Conservation (phyloP, 169 alveolate genomes). For the Cyclospora cayetanensis region DNA sequence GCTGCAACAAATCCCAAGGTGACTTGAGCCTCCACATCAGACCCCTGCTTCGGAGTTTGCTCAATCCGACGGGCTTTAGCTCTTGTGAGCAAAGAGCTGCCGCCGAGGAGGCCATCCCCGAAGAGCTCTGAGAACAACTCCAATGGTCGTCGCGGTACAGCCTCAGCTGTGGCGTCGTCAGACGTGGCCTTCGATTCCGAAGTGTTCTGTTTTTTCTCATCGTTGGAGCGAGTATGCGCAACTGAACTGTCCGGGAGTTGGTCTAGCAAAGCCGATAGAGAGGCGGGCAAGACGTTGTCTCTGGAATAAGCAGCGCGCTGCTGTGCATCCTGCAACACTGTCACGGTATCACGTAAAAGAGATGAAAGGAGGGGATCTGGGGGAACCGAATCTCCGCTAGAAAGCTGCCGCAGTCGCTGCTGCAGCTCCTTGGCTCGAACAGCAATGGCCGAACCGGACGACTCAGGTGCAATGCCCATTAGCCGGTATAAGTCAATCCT, state of each 20-base stretch:
- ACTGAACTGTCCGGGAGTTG: neutral
- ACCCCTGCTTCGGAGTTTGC: neutral
- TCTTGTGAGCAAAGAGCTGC: neutral
- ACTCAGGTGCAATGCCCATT: constrained; percentile 2
- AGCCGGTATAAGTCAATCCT: constrained; percentile 26
- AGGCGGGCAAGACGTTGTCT: neutral
- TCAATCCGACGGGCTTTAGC: neutral
- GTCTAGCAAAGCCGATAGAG: constrained; percentile 20
- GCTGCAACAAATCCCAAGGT: constrained; percentile 35
- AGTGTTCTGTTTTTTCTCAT: neutral
- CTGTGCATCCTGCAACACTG: neutral
- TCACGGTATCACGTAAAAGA: neutral
- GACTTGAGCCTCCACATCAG: constrained; percentile 8
- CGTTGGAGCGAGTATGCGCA: neutral
- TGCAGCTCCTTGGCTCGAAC: constrained; percentile 24
- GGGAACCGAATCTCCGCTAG: neutral
- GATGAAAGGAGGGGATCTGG: neutral
- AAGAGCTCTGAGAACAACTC: neutral
- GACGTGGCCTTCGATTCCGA: neutral
- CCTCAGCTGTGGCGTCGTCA: neutral
- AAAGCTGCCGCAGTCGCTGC: constrained; percentile 13
- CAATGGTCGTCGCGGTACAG: neutral
- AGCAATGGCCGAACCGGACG: constrained; percentile 4
- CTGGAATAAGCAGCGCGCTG: constrained; percentile 12
- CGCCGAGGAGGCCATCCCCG: neutral